Base-by-base conservation (phyloP, 768 basidiomycete species). In the Porpolomopsis calyptriformis region DNA sequence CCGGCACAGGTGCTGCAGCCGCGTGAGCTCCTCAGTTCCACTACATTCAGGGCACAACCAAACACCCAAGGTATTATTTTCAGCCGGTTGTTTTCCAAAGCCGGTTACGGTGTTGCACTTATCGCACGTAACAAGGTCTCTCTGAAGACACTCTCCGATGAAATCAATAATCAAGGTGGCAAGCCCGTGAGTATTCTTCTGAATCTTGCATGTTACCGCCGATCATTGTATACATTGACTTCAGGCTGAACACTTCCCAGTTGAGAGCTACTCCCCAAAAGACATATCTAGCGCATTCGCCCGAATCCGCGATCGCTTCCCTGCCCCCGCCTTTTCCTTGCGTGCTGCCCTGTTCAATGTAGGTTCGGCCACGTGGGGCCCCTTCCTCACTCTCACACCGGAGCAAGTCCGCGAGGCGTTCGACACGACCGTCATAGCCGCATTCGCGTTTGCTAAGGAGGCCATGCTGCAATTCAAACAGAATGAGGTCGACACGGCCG, bases 301-400 rank as follows among this genome's bases (percentile, higher is more conserved):
- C 3, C 57, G 65, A 12, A 67, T 81, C 53, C 73, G 71, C 29
- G 42, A 58, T 11, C 65, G 53, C 5, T 81, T 69, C 53, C 29
- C 42, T 2, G 8, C 26, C n/a, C 42, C 42, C 6, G 11, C 64
- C 73, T 0, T 64, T 66, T 40, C 71, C 40, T 69, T 85, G 33
- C 75, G 74, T 10, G 78, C 70, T 2, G 81, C 81, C 1, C 54
- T 86, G 10, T 86, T 74, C 64, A 86, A 86, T 54, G 73, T 67
- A 2, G 80, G 67, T 0, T 57, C 71, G 26, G 71, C 70, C 2
- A 59, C 77, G 10, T 83, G 76, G 71, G 83, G 82, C 60, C 71
- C 72, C 1, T 86, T 85, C 69, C 62, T 86, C 22, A 70, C 81
- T 10, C 55, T 82, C 19, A 79, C 75, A 0, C 72, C 76, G 1